Base-by-base conservation (phyloP, 2,329 filamentous ascomycete species). In the Penicillium sp. region DNA sequence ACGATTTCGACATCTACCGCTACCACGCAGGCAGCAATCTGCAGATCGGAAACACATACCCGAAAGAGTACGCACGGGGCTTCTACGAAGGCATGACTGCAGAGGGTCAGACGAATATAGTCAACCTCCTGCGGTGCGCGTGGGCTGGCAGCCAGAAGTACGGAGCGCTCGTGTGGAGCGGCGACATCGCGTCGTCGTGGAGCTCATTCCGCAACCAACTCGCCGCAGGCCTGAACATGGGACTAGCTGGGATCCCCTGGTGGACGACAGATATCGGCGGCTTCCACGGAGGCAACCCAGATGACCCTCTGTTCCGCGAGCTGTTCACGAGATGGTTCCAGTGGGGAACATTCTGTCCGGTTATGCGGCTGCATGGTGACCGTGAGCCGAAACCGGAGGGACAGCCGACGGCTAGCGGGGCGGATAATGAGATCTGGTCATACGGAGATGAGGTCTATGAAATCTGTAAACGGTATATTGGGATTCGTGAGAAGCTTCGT, bases 181-280 rank as follows among this genome's bases (percentile, higher is more conserved):
- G 82, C 13, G 83, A 85, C 58, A 82, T 85, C 51, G 82, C 81
- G 0, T 80, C 76, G 0, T 81, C 78, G 0, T 85, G 82, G 82
- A 64, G 63, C 2, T 79, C 74, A 24, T 72, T 84, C 42, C 73
- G 78, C 3, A 75, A 78, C 51, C 81, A 85, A 61, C 68, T 85
- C 2, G 72, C 79, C 0, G 82, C 82, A 0, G 82, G 82, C 0
- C 67, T 85, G 19, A 82, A 83, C 60, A 83, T 84, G 77, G 82
- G 80, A 0, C 66, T 85, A 4, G 72, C 80, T 0, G 82, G 82
- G 0, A 73, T 85, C 9, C 76, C 80, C 0, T 84, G 81, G 81
- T 85, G 80, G 80, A 85, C 82, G 0, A 85, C 82, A 0, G 82
- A 85, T 57, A 85, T 85, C 45, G 82, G 83, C 2, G 83, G 83